Conservation (phyloP, 75 land plant species). For the Picea glauca region DNA sequence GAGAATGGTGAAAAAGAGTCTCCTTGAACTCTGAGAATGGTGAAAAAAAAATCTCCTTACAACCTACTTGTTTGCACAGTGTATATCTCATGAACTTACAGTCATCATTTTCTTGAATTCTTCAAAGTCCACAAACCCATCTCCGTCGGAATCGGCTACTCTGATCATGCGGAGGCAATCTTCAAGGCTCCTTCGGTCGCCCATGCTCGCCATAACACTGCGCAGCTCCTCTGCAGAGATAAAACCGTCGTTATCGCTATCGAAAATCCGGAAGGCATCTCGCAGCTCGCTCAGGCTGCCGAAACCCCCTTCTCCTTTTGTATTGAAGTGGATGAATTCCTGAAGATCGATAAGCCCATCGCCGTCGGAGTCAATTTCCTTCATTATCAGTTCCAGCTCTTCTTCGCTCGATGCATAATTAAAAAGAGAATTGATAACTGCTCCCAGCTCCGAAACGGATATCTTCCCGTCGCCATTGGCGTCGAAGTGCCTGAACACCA, state of each 20-base stretch:
- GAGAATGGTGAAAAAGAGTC: too few species aligned
- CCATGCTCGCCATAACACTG: constrained; percentile 25
- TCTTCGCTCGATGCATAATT: not conserved
- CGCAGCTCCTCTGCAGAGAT: constrained; percentile 47
- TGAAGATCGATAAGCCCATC: constrained; percentile 37
- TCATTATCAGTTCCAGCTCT: constrained; percentile 28
- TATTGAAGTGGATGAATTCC: constrained; percentile 28
- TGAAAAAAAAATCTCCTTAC: too few species aligned
- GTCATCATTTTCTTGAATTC: constrained; percentile 37
- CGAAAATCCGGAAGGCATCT: constrained; percentile 10
- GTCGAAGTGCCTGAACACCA: constrained; percentile 29
- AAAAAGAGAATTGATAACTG: constrained; percentile 22
- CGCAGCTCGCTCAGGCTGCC: not conserved
- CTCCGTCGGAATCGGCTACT: constrained; percentile 26
- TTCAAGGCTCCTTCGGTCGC: constrained; percentile 18
- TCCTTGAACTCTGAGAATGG: too few species aligned
- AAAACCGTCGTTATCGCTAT: constrained; percentile 28
- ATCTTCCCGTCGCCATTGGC: constrained; percentile 37
- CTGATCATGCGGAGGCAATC: constrained; percentile 35
- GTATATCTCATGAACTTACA: too few species aligned
- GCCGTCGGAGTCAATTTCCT: constrained; percentile 35
- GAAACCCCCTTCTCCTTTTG: not conserved
- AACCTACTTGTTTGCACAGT: too few species aligned
- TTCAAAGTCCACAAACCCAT: constrained; percentile 34
- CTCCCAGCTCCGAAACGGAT: constrained; percentile 28